Percentiles rank a stretch among this genome's conserved stretches.
phyloP scores from a whole-genome alignment of 1,284 basidiomycete genomes.

The Malassezia vespertilionis region DNA sequence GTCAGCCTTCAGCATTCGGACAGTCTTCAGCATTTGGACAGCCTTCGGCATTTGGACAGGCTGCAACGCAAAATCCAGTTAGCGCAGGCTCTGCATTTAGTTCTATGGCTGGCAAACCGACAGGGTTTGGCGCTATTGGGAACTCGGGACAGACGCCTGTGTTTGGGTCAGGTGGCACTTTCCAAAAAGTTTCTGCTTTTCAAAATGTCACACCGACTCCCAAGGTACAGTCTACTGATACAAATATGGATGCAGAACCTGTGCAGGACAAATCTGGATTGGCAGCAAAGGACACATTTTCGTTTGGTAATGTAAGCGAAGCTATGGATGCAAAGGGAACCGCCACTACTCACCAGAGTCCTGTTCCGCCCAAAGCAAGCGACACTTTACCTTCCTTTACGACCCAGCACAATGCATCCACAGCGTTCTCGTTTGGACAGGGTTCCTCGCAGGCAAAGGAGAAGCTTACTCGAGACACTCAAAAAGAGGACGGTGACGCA shows the following conservation, averaged over 20 bases:
- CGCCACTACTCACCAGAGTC: background rate
- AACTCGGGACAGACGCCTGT: background rate
- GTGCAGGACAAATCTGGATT: background rate
- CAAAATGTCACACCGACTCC: background rate
- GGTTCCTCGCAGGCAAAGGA: constrained; percentile 6
- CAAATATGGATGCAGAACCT: background rate
- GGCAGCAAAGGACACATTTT: background rate
- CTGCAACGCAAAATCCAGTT: constrained; percentile 28
- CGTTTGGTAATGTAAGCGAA: background rate
- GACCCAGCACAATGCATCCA: background rate
- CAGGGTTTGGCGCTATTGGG: background rate
- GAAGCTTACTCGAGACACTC: constrained; percentile 8
- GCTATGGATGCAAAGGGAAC: background rate
- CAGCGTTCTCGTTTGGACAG: constrained; percentile 25
- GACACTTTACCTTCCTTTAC: background rate
- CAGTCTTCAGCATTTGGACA: constrained; percentile 11
- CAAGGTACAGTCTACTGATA: background rate
- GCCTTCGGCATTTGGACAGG: constrained; percentile 46
- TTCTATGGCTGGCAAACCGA: background rate
- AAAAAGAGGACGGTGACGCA: background rate
- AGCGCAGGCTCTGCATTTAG: background rate
- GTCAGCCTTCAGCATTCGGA: constrained; percentile 17
- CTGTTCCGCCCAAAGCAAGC: background rate
- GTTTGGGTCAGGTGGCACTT: constrained; percentile 16
- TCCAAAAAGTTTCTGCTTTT: background rate